Percentiles rank a stretch among this genome's conserved stretches.
Evolutionary conservation across 176 grass and related monocot species (phyloP).

Genomic region (Triticum timopheevii): DNA sequence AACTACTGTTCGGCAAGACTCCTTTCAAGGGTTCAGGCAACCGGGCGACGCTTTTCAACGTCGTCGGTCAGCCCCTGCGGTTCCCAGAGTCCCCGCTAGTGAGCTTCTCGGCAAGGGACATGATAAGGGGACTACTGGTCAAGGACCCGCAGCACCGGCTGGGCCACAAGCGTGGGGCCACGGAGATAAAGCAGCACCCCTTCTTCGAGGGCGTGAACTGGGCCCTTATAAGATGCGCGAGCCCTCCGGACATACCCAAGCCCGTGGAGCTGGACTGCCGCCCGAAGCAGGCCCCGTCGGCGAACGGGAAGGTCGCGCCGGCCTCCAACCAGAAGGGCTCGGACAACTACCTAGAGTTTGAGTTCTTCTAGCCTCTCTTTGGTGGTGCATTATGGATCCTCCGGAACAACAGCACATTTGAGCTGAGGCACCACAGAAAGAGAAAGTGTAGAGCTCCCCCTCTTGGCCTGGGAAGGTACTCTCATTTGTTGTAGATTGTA

Average conservation of each 20-base stretch:
- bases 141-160: slow-evolving; percentile 82
- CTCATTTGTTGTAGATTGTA: slow-evolving; percentile 32
- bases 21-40: slow-evolving; percentile 89
- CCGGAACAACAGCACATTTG: slow-evolving; percentile 3
- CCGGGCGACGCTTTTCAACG: slow-evolving; percentile 82
- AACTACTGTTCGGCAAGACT: slow-evolving; percentile 79
- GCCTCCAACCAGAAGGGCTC: slow-evolving; percentile 53
- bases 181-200: slow-evolving; percentile 79
- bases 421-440: slow-evolving; percentile 20
- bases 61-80: slow-evolving; percentile 67
- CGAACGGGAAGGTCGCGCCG: slow-evolving; percentile 48
- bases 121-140: slow-evolving; percentile 76
- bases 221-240: slow-evolving; percentile 78
- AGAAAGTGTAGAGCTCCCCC: slow-evolving; percentile 22
- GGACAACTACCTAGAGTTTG: slow-evolving; percentile 79
- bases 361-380: slow-evolving; percentile 65
- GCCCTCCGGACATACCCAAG: slow-evolving; percentile 78
- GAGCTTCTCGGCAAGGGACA: slow-evolving; percentile 72
- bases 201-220: slow-evolving; percentile 91
- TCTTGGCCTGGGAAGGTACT: slow-evolving; percentile 25
- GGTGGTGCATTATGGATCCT: slow-evolving; percentile 1
- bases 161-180: slow-evolving; percentile 68
- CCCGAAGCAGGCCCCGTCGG: slow-evolving; percentile 39
- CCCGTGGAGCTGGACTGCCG: slow-evolving; percentile 52
- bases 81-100: slow-evolving; percentile 69